Conservation (phyloP, 179 eudicot species). For the Gypsophila paniculata region DNA sequence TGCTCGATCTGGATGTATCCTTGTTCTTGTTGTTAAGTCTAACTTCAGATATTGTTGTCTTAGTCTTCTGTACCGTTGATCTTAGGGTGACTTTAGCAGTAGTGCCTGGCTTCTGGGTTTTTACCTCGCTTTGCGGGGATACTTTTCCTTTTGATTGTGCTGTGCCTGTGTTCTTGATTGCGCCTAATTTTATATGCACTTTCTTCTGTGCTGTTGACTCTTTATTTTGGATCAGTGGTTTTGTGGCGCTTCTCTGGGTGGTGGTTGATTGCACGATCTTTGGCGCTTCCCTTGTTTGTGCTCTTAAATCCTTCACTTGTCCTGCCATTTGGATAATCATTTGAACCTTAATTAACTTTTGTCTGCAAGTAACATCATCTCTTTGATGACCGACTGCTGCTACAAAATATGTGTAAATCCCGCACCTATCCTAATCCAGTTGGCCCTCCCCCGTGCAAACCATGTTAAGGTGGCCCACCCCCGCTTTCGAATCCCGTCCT, state of each 20-base stretch:
- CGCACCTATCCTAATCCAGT: no score
- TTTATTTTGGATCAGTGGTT: conserved; percentile 16
- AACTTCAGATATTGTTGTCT: conserved; percentile 26
- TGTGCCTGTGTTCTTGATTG: conserved; percentile 17
- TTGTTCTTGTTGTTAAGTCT: conserved; percentile 14
- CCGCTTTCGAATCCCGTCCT: no score
- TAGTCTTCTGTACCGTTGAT: conserved; percentile 26
- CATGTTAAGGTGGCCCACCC: no score
- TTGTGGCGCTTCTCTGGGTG: conserved; percentile 15
- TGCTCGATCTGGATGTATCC: conserved; percentile 5
- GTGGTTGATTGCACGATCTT: conserved; percentile 25
- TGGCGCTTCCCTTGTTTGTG: conserved; percentile 2
- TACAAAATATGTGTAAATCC: no score
- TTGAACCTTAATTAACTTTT: background rate
- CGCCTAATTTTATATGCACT: conserved; percentile 15
- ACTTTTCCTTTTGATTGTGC: conserved; percentile 21
- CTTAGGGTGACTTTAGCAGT: conserved; percentile 24
- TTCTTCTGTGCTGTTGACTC: conserved; percentile 22
- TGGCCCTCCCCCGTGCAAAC: no score
- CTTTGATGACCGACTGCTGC: no score
- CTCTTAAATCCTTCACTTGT: conserved; percentile 3
- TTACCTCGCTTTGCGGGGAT: conserved; percentile 3
- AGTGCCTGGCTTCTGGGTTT: conserved; percentile 7
- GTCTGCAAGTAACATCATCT: background rate
- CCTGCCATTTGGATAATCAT: conserved; percentile 17